Evolutionary conservation across 306 rosid genomes (phyloP).

Genomic region (Lathyrus sativus): DNA sequence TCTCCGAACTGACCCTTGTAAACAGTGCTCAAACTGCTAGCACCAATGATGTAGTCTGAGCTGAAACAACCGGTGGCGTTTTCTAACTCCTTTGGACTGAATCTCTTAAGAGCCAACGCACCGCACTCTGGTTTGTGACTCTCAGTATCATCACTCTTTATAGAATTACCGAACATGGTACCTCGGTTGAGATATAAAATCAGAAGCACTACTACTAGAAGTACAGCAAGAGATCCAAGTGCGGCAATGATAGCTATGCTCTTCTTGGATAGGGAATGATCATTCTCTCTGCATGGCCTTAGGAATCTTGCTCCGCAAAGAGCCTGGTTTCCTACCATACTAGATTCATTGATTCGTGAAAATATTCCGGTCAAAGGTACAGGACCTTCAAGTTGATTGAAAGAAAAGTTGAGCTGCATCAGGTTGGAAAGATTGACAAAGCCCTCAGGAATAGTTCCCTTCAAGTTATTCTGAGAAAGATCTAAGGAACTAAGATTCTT

Average conservation of each 20-base stretch:
- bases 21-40: conserved; percentile 83
- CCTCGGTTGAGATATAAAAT: conserved; percentile 34
- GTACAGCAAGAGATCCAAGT: conserved; percentile 52
- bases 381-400: conserved; percentile 75
- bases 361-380: conserved; percentile 70
- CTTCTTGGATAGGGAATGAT: conserved; percentile 57
- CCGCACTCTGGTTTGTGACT: conserved; percentile 41
- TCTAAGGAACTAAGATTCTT: conserved; percentile 64
- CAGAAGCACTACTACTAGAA: conserved; percentile 48
- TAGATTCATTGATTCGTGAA: conserved; percentile 50
- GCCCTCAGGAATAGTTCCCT: conserved; percentile 61
- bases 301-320: conserved; percentile 69
- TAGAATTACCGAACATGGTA: conserved; percentile 21
- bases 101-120: conserved; percentile 64
- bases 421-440: conserved; percentile 58
- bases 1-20: conserved; percentile 67
- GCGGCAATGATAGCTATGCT: conserved; percentile 40
- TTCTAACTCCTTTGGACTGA: conserved; percentile 58
- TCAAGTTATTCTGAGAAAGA: conserved; percentile 77
- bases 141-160: conserved; percentile 38
- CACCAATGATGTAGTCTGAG: conserved; percentile 56
- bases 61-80: conserved; percentile 66
- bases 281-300: conserved; percentile 47
- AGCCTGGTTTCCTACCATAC: conserved; percentile 64
- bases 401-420: conserved; percentile 69